Conservation (phyloP, 371 early-diverging fungal species). For the Encephalitozoon cuniculi region DNA sequence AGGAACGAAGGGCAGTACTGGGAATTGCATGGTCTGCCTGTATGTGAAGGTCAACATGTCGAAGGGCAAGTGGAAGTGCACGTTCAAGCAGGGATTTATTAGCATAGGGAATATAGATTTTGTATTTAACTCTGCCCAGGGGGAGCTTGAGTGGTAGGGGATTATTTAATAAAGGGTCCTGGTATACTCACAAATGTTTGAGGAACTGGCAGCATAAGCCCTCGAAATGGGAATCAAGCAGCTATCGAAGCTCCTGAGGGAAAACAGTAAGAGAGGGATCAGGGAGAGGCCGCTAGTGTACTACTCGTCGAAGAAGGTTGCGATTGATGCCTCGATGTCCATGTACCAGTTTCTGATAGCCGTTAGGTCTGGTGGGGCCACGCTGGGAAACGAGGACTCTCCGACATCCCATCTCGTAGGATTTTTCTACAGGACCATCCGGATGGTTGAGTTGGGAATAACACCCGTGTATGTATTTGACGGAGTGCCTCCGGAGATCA, state of each 20-base stretch:
- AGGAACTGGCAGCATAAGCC: neutral
- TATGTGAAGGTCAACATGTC: slow-evolving; percentile 60
- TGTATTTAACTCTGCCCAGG: slow-evolving; percentile 59
- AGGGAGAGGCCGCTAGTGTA: slow-evolving; percentile 72
- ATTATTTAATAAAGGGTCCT: slow-evolving; percentile 1
- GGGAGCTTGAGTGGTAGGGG: slow-evolving; percentile 61
- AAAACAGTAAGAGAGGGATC: slow-evolving; percentile 75
- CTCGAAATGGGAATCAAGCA: slow-evolving; percentile 73
- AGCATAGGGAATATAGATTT: slow-evolving; percentile 58
- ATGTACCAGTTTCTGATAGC: slow-evolving; percentile 99
- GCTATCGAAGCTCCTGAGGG: slow-evolving; percentile 80
- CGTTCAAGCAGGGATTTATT: slow-evolving; percentile 61
- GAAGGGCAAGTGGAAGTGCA: slow-evolving; percentile 60
- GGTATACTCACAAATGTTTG: slow-evolving; percentile 3
- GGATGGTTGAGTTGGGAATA: slow-evolving; percentile 90
- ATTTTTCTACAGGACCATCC: slow-evolving; percentile 91
- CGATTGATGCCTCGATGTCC: slow-evolving; percentile 91
- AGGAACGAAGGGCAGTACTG: slow-evolving; percentile 36
- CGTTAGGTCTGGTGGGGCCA: slow-evolving; percentile 79
- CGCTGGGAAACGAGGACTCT: slow-evolving; percentile 75
- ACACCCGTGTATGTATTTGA: slow-evolving; percentile 97
- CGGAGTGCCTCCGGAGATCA: slow-evolving; percentile 88
- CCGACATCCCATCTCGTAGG: slow-evolving; percentile 96
- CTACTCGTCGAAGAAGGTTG: slow-evolving; percentile 87
- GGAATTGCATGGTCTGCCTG: slow-evolving; percentile 59